These are phyloP conservation scores for Papiliotrema flavescens DNA, from an alignment of 1,284 basidiomycete genomes.

Conservation along the genomic window DNA sequence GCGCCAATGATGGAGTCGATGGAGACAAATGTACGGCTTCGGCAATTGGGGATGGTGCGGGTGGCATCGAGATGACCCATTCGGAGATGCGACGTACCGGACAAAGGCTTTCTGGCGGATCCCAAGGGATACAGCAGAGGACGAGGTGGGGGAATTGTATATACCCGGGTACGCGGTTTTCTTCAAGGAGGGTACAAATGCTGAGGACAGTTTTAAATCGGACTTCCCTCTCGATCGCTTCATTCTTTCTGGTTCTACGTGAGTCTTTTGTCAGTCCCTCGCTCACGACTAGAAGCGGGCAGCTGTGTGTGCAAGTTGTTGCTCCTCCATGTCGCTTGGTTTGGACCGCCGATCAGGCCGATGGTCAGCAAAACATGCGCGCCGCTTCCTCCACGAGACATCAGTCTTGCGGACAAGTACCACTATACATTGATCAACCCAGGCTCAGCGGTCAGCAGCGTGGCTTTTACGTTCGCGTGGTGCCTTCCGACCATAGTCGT, in stretches of 20 bases:
- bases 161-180: slow-evolving; percentile 8
- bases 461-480: neutral
- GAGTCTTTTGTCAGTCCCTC: neutral
- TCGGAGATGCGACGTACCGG: slow-evolving; percentile 2
- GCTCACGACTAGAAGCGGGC: neutral
- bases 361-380: neutral
- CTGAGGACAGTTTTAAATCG: slow-evolving; percentile 3
- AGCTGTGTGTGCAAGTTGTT: neutral
- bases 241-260: slow-evolving; percentile 11
- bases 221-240: slow-evolving; percentile 6
- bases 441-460: neutral
- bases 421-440: neutral
- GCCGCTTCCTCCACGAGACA: neutral
- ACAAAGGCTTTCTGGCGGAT: slow-evolving; percentile 9
- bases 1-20: neutral
- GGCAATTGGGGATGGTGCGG: slow-evolving; percentile 13
- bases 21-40: slow-evolving; percentile 6
- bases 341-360: neutral
- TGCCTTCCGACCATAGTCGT: slow-evolving; percentile 1
- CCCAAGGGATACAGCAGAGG: slow-evolving; percentile 2
- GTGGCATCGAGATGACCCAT: slow-evolving; percentile 4
- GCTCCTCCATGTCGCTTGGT: neutral
- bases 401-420: neutral
- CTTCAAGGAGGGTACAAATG: neutral
- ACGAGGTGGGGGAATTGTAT: slow-evolving; percentile 5